Conservation (phyloP, 495 filamentous ascomycete species). For the Rhizodiscina lignyota region DNA sequence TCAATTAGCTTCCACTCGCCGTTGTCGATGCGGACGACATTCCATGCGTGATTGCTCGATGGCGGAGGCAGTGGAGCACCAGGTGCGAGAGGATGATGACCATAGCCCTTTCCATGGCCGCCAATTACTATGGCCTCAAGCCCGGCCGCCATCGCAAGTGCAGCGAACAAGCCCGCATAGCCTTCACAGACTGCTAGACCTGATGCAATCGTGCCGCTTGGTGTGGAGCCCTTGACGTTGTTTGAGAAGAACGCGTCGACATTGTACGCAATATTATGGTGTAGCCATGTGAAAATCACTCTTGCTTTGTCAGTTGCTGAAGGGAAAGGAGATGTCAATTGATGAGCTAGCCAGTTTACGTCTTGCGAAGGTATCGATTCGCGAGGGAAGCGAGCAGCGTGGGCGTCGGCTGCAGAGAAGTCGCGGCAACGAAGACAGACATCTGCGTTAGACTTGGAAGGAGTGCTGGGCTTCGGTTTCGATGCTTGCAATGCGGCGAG, state of each 20-base stretch:
- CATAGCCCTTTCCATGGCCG: constrained; percentile 81
- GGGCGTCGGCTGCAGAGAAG: constrained; percentile 62
- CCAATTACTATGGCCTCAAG: constrained; percentile 50
- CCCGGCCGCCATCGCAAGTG: constrained; percentile 56
- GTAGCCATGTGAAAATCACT: constrained; percentile 84
- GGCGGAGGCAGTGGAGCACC: constrained; percentile 37
- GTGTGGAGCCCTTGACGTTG: constrained; percentile 46
- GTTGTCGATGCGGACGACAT: constrained; percentile 70
- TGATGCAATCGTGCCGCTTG: constrained; percentile 45
- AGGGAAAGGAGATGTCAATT: constrained; percentile 62
- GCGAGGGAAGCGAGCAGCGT: constrained; percentile 63
- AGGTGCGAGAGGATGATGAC: constrained; percentile 37
- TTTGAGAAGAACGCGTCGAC: constrained; percentile 56
- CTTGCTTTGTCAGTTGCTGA: constrained; percentile 80
- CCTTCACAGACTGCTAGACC: constrained; percentile 85
- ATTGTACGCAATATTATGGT: constrained; percentile 87
- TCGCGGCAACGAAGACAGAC: constrained; percentile 69
- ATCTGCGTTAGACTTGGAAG: constrained; percentile 1
- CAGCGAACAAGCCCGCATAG: constrained; percentile 69
- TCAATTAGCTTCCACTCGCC: constrained; percentile 88
- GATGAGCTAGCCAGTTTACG: constrained; percentile 51
- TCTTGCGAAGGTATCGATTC: constrained; percentile 48
- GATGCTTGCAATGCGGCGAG: constrained; percentile 35
- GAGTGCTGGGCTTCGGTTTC: constrained; percentile 29
- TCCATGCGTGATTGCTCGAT: constrained; percentile 72